Evolutionary conservation across 2,329 filamentous ascomycete species (phyloP).

Genomic region (Monosporascus sp.): DNA sequence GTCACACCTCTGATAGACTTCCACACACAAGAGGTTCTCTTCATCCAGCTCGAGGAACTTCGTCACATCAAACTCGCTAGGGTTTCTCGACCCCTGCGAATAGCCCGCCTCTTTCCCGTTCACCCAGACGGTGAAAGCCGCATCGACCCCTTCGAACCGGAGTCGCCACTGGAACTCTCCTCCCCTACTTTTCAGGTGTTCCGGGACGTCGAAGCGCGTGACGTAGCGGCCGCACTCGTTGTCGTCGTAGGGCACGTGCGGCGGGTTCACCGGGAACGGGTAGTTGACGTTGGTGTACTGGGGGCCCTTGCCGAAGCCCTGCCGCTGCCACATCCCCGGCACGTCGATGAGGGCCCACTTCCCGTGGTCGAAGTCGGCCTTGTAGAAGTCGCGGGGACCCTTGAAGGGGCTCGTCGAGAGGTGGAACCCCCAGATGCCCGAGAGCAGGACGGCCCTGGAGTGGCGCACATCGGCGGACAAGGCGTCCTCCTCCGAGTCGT

Average conservation of each 20-base stretch:
- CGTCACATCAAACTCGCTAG: slow-evolving; percentile 68
- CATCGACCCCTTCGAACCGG: slow-evolving; percentile 70
- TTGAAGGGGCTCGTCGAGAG: slow-evolving; percentile 40
- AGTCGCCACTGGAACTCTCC: slow-evolving; percentile 54
- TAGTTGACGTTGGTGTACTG: slow-evolving; percentile 61
- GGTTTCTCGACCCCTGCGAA: slow-evolving; percentile 66
- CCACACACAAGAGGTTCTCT: slow-evolving; percentile 56
- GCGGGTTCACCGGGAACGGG: slow-evolving; percentile 60
- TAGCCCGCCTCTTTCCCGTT: slow-evolving; percentile 66
- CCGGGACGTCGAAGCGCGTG: slow-evolving; percentile 48
- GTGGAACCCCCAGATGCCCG: slow-evolving; percentile 51
- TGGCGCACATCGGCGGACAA: slow-evolving; percentile 34
- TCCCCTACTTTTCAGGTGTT: slow-evolving; percentile 32
- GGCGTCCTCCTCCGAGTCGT: slow-evolving; percentile 43
- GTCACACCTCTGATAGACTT: slow-evolving; percentile 68
- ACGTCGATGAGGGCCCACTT: slow-evolving; percentile 48
- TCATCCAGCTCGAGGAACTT: slow-evolving; percentile 36
- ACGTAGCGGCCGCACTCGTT: slow-evolving; percentile 62
- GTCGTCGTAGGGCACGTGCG: slow-evolving; percentile 58
- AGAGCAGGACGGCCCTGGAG: slow-evolving; percentile 39
- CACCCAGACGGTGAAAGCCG: slow-evolving; percentile 65
- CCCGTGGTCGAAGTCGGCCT: slow-evolving; percentile 29
- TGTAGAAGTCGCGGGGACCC: slow-evolving; percentile 37
- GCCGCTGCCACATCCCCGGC: slow-evolving; percentile 62
- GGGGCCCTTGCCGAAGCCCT: slow-evolving; percentile 56